Conservation (phyloP, 257 asterid species). For the Solanum chiquidenum region DNA sequence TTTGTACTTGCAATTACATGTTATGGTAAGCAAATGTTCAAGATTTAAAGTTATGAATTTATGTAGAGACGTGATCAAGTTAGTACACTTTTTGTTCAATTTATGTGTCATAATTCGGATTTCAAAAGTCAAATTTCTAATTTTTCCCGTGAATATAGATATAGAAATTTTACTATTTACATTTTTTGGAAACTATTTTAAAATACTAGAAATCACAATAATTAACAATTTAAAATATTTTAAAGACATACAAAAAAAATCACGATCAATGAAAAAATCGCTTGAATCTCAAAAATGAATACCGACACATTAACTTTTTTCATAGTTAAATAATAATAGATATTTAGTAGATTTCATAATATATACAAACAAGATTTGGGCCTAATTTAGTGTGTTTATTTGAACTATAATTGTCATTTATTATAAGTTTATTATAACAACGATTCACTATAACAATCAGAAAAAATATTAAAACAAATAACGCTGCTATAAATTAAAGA, state of each 20-base stretch:
- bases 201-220: neutral
- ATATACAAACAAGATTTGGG: neutral
- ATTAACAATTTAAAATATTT: neutral
- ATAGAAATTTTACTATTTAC: neutral
- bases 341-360: neutral
- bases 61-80: neutral
- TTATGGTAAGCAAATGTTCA: neutral
- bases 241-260: neutral
- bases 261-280: neutral
- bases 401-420: too few species aligned
- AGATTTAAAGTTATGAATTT: neutral
- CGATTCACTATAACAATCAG: neutral
- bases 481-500: fast-evolving
- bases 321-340: neutral
- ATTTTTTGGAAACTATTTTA: neutral
- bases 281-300: neutral
- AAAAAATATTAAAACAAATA: neutral
- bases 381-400: neutral
- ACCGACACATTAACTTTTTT: neutral
- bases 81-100: neutral
- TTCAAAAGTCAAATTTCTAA: neutral
- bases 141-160: neutral
- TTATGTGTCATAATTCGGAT: neutral
- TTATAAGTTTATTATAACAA: neutral
- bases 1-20: neutral